Evolutionary conservation across 768 basidiomycete genomes (phyloP).

Genomic region (Hebeloma cylindrosporum): DNA sequence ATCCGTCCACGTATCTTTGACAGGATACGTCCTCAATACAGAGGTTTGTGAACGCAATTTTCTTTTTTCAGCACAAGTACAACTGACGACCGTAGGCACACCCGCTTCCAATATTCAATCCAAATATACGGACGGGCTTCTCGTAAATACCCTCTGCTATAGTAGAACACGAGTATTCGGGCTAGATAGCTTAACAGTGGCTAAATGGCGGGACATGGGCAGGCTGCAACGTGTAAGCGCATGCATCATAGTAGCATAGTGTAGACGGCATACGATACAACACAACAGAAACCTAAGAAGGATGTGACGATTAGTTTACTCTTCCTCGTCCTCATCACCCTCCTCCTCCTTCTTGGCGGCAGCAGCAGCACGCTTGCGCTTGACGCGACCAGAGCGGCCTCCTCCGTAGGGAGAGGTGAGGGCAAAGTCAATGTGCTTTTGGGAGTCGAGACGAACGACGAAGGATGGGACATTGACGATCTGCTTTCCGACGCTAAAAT

Average conservation of each 20-base stretch:
- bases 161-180: too few species aligned
- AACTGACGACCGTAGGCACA: too few species aligned
- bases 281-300: slow-evolving; percentile 10
- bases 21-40: slow-evolving; percentile 91
- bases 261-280: slow-evolving; percentile 27
- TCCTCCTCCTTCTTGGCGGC: slow-evolving; percentile 91
- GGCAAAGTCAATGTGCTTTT: slow-evolving; percentile 99
- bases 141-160: too few species aligned
- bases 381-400: slow-evolving; percentile 91
- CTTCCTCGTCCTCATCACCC: slow-evolving; percentile 89
- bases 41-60: slow-evolving; percentile 59
- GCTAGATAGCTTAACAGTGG: too few species aligned
- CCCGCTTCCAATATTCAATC: slow-evolving; percentile 64
- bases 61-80: too few species aligned
- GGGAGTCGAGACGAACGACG: slow-evolving; percentile 98
- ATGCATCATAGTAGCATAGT: slow-evolving; percentile 24
- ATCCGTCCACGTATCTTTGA: background rate
- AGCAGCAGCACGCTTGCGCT: slow-evolving; percentile 95
- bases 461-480: slow-evolving; percentile 99
- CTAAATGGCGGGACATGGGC: too few species aligned
- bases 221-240: too few species aligned
- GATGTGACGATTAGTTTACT: slow-evolving; percentile 35
- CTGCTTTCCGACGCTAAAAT: slow-evolving; percentile 89
- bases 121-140: slow-evolving; percentile 31
- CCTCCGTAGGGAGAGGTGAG: slow-evolving; percentile 96